Percentiles rank a stretch among this genome's conserved stretches.
These are phyloP conservation scores for Debaryomyces coudertii DNA, from an alignment of 1,139 yeast genomes.

Conservation along the genomic window DNA sequence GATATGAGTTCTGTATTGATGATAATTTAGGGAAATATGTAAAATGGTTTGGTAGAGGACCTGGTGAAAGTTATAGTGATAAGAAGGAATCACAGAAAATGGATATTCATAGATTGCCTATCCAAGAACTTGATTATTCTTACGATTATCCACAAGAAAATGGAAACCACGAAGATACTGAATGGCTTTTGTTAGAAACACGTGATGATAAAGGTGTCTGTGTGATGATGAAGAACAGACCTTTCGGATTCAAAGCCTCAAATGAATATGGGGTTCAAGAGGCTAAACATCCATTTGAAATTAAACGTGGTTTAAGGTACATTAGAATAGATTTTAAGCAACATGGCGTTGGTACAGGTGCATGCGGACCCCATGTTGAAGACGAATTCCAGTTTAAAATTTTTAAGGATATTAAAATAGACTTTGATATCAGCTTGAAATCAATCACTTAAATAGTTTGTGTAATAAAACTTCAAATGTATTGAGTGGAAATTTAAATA, in stretches of 20 bases:
- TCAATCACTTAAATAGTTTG: no score
- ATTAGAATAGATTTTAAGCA: slow-evolving; percentile 33
- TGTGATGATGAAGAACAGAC: slow-evolving; percentile 7
- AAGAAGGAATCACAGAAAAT: slow-evolving; percentile 28
- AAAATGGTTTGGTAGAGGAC: slow-evolving; percentile 34
- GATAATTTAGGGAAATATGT: slow-evolving; percentile 18
- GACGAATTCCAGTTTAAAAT: slow-evolving; percentile 22
- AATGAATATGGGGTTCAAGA: slow-evolving; percentile 22
- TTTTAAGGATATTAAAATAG: no score
- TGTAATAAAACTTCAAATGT: no score
- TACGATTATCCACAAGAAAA: slow-evolving; percentile 42
- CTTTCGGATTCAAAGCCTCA: slow-evolving; percentile 24
- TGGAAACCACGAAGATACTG: slow-evolving; percentile 35
- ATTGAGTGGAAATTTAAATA: no score
- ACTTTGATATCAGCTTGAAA: no score
- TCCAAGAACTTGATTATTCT: slow-evolving; percentile 20
- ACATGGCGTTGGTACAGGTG: slow-evolving; percentile 37
- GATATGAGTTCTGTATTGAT: slow-evolving; percentile 19
- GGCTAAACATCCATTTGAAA: slow-evolving; percentile 34
- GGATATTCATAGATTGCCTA: slow-evolving; percentile 21
- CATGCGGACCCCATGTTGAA: slow-evolving; percentile 39
- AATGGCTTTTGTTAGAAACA: slow-evolving; percentile 24
- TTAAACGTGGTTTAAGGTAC: slow-evolving; percentile 19
- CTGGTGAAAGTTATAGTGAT: slow-evolving; percentile 37
- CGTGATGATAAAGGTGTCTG: slow-evolving; percentile 9